phyloP scores from a whole-genome alignment of 257 asterid genomes.

The Thymus mandschuricus region DNA sequence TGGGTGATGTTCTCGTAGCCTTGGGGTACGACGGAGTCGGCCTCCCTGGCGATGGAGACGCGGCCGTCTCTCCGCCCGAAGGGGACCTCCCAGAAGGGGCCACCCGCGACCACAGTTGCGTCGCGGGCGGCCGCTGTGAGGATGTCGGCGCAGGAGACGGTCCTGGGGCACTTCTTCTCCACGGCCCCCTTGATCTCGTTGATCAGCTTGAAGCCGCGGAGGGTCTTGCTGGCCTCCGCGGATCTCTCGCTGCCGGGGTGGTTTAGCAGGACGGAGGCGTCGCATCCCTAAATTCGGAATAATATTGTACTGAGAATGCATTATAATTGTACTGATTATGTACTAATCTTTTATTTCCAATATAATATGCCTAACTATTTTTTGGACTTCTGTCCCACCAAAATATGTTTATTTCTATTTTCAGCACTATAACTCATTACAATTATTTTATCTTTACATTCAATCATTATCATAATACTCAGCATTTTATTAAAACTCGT shows the following conservation, averaged over 20 bases:
- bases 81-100: conserved; percentile 88
- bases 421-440: too few relatives aligned
- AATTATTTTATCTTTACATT: too few relatives aligned
- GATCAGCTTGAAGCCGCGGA: conserved; percentile 67
- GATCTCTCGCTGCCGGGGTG: conserved; percentile 62
- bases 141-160: conserved; percentile 87
- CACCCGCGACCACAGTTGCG: conserved; percentile 71
- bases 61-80: conserved; percentile 84
- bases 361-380: too few relatives aligned
- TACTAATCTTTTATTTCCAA: too few relatives aligned
- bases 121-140: conserved; percentile 72
- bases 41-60: conserved; percentile 63
- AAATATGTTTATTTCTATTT: too few relatives aligned
- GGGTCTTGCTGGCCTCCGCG: conserved; percentile 58
- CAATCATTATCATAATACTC: too few relatives aligned
- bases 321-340: too few relatives aligned
- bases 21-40: conserved; percentile 52
- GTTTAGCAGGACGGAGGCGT: conserved; percentile 66
- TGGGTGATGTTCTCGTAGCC: conserved; percentile 73
- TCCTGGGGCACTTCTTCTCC: conserved; percentile 65
- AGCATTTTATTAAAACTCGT: too few relatives aligned
- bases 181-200: conserved; percentile 68
- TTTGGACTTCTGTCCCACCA: too few relatives aligned
- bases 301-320: too few relatives aligned
- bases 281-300: conserved; percentile 62